Conservation (phyloP, 768 basidiomycete genomes). For the Trametes cinnabarina region DNA sequence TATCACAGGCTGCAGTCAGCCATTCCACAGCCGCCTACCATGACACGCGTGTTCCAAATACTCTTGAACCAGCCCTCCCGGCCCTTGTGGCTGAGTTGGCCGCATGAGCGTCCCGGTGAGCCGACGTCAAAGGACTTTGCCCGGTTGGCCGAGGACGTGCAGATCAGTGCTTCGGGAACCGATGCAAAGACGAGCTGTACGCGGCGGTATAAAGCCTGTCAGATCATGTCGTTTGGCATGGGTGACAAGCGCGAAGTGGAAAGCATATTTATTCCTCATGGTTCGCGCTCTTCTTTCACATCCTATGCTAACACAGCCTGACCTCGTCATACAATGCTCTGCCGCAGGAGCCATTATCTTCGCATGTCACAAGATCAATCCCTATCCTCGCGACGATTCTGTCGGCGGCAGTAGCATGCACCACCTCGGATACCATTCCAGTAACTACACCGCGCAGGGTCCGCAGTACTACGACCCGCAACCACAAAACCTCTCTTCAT, state of each 20-base stretch:
- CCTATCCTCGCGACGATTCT: constrained; percentile 33
- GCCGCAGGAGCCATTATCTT: constrained; percentile 63
- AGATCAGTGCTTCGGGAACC: constrained; percentile 56
- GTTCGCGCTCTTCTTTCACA: constrained; percentile 37
- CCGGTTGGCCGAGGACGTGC: constrained; percentile 65
- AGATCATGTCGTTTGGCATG: constrained; percentile 47
- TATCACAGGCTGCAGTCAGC: constrained; percentile 56
- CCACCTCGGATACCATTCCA: constrained; percentile 25
- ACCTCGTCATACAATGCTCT: constrained; percentile 1
- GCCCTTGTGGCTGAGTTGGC: constrained; percentile 70
- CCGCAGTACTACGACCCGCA: constrained; percentile 29
- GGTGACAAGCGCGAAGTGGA: constrained; percentile 66
- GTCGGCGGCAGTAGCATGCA: constrained; percentile 19
- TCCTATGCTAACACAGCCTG: constrained; percentile 10
- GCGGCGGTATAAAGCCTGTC: constrained; percentile 74
- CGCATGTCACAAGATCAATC: constrained; percentile 63
- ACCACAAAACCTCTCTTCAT: constrained; percentile 28
- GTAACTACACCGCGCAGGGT: constrained; percentile 24
- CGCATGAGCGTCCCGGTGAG: constrained; percentile 41
- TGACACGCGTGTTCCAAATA: constrained; percentile 76
- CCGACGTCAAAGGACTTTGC: constrained; percentile 41
- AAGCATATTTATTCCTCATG: constrained; percentile 89
- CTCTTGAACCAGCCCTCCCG: constrained; percentile 59
- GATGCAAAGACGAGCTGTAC: constrained; percentile 87
- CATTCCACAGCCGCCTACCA: constrained; percentile 49